phyloP scores from a whole-genome alignment of 106 monocot species.

The Cymbidium sinense region DNA sequence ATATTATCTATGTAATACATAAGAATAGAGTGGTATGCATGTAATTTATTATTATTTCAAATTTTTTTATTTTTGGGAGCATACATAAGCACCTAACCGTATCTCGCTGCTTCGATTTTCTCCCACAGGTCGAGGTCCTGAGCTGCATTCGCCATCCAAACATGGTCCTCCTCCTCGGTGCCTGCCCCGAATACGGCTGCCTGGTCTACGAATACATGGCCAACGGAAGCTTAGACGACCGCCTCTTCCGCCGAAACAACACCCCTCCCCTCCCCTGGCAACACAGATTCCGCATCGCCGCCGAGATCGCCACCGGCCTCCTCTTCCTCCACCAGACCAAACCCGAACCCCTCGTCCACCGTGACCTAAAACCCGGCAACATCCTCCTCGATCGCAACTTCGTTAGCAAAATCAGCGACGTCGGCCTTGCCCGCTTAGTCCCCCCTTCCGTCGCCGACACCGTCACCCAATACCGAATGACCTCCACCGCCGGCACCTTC shows the following conservation, averaged over 20 bases:
- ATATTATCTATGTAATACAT: too few relatives aligned
- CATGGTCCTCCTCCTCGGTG: slow-evolving; percentile 32
- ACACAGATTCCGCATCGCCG: slow-evolving; percentile 25
- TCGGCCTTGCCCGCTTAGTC: slow-evolving; percentile 27
- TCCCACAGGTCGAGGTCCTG: slow-evolving; percentile 40
- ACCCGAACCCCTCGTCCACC: slow-evolving; percentile 32
- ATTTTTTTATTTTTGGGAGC: too few relatives aligned
- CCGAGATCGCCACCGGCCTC: slow-evolving; percentile 28
- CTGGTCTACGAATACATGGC: slow-evolving; percentile 34
- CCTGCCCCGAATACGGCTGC: slow-evolving; percentile 33
- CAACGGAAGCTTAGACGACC: slow-evolving; percentile 28
- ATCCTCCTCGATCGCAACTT: slow-evolving; percentile 27
- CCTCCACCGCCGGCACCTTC: slow-evolving; percentile 26
- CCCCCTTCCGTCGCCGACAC: slow-evolving; percentile 22
- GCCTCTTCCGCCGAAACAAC: slow-evolving; percentile 18
- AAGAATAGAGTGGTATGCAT: too few relatives aligned
- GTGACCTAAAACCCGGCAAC: slow-evolving; percentile 29
- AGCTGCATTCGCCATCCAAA: slow-evolving; percentile 59
- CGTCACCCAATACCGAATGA: slow-evolving; percentile 26
- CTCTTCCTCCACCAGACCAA: slow-evolving; percentile 35
- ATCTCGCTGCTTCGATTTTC: too few relatives aligned
- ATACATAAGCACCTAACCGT: background rate
- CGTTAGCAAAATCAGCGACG: slow-evolving; percentile 28
- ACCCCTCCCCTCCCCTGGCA: slow-evolving; percentile 24
- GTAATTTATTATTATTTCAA: too few relatives aligned